Conservation (phyloP, 192 early-diverging fungal genomes). For the Coemansia biformis region DNA sequence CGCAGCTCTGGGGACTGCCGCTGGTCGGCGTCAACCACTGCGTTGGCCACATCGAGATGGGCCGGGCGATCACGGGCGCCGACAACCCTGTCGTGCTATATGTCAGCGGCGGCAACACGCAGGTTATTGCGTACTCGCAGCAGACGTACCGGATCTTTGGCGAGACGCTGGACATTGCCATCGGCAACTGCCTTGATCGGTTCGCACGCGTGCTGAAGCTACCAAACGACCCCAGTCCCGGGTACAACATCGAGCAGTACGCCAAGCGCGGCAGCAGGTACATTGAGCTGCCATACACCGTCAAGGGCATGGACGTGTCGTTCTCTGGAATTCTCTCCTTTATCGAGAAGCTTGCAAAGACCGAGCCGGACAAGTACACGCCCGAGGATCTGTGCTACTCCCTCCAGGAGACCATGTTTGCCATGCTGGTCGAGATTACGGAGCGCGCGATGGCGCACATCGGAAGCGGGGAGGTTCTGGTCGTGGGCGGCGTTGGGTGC, state of each 20-base stretch:
- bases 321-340: constrained; percentile 93
- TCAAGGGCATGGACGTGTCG: constrained; percentile 99
- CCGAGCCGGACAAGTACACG: constrained; percentile 55
- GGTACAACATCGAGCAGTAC: constrained; percentile 95
- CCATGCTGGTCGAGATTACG: constrained; percentile 99
- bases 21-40: constrained; percentile 97
- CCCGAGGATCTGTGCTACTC: constrained; percentile 95
- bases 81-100: constrained; percentile 93
- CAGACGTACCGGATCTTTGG: constrained; percentile 95
- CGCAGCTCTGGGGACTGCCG: constrained; percentile 87
- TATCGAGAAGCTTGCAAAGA: constrained; percentile 72
- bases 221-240: constrained; percentile 94
- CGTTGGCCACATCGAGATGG: constrained; percentile 99
- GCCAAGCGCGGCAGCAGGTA: constrained; percentile 86
- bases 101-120: constrained; percentile 97
- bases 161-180: constrained; percentile 96
- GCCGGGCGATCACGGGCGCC: constrained; percentile 90
- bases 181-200: constrained; percentile 96
- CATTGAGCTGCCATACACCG: constrained; percentile 89
- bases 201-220: constrained; percentile 91
- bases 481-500: constrained; percentile 97
- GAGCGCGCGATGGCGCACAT: constrained; percentile 99
- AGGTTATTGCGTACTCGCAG: constrained; percentile 96
- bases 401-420: constrained; percentile 95
- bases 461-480: constrained; percentile 79